A percentile compares a stretch with the other conserved stretches of the same genome.
Evolutionary conservation across 371 early-diverging fungal species (phyloP).

Genomic region (Mucor mucedo): DNA sequence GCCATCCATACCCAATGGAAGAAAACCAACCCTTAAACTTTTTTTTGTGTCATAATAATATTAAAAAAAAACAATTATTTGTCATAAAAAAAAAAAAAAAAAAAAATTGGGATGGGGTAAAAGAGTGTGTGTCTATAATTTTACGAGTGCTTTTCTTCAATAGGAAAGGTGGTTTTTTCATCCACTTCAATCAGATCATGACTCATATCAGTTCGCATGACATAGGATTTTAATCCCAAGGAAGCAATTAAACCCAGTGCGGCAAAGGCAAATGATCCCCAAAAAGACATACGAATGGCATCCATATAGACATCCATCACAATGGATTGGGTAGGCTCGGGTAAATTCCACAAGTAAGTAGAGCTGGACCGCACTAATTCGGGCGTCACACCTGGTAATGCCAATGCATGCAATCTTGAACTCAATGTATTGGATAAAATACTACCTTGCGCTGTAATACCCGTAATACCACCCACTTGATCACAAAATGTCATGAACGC

Average conservation of each 20-base stretch:
- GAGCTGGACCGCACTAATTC: constrained; percentile 39
- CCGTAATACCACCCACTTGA: constrained; percentile 51
- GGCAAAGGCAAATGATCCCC: constrained; percentile 42
- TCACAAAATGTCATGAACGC: constrained; percentile 53
- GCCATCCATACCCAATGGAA: constrained; percentile 54
- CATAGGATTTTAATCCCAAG: constrained; percentile 38
- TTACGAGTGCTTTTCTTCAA: background rate
- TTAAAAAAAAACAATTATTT: background rate
- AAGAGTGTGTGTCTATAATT: background rate
- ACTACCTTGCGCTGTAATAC: constrained; percentile 42
- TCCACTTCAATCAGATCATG: background rate
- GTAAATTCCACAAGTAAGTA: constrained; percentile 34
- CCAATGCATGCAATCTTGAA: constrained; percentile 15
- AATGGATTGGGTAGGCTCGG: constrained; percentile 30
- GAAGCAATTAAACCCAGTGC: constrained; percentile 34
- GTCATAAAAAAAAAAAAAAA: background rate
- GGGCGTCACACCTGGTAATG: constrained; percentile 29
- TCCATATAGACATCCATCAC: constrained; percentile 40
- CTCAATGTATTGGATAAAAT: constrained; percentile 38
- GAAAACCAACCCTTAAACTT: constrained; percentile 22
- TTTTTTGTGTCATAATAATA: background rate
- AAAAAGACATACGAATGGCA: constrained; percentile 39
- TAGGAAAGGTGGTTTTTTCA: background rate
- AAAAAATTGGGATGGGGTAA: background rate
- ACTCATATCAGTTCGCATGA: constrained; percentile 29